Base-by-base conservation (phyloP, 352 stramenopile species). In the Peronosclerospora sorghi region DNA sequence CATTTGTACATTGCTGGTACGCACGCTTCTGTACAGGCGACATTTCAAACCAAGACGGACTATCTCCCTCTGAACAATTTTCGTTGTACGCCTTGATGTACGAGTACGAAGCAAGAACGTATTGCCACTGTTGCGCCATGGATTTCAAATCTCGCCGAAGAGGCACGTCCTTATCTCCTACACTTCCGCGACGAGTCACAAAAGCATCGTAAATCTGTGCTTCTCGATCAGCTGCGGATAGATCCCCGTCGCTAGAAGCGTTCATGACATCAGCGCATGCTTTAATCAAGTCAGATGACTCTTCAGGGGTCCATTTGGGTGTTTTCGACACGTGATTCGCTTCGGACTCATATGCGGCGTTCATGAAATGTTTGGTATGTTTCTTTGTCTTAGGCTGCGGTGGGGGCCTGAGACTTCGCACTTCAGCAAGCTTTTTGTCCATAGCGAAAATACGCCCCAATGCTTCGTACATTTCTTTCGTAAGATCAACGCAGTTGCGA, bases 71-170 rank as follows among this genome's bases (percentile, higher is more conserved):
- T 0, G 59, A 51, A n/a, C 44, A 18, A 27, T 44, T 56, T 14
- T 67, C 61, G 23, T 71, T 67, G 32, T 52, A 67, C 13, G 47
- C 42, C 36, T 67, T 71, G 19, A 71, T 71, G 17, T 68, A 71
- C 21, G 57, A 12, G 40, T 67, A 71, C n/a, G 61, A 71, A 37
- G 54, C 36, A 28, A 71, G 48, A 24, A 71, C 62, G 26, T 55
- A 59, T 17, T 51, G 40, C 61, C 61, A 71, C 19, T 71, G 61
- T 26, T 67, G 53, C 5, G 53, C 57, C 52, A 71, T 60, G 5
- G 48, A 41, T 26, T 47, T 50, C n/a, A 71, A 32, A 14, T 65
- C 53, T 13, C 61, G 54, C 3, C 38, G 39, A 7, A 54, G 15
- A 27, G 57, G 35, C 15, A 44, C 53, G 14, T 53, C 49, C 7